These are phyloP conservation scores for Apophysomyces ossiformis DNA, from an alignment of 371 early-diverging fungal genomes.

Conservation along the genomic window DNA sequence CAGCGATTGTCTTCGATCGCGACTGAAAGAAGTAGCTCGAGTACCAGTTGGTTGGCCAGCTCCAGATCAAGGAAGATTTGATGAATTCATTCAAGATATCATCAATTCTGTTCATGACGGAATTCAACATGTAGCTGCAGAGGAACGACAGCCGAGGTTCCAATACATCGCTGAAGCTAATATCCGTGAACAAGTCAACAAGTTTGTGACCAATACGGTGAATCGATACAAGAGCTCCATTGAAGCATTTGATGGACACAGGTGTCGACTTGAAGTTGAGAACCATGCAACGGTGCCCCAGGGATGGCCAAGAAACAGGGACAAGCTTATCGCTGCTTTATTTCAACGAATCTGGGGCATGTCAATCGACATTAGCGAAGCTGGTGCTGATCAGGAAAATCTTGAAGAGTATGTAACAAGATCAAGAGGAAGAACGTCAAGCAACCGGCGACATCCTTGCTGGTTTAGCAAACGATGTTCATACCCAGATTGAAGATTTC, in stretches of 20 bases:
- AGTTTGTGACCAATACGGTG: conserved; percentile 1
- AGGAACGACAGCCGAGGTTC: not conserved
- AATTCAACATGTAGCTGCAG: not conserved
- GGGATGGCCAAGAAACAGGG: too few species aligned
- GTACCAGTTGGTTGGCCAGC: conserved; percentile 1
- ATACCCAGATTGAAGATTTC: too few species aligned
- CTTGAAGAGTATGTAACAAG: not conserved
- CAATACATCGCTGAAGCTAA: not conserved
- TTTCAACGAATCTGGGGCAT: conserved; percentile 2
- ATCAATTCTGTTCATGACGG: not conserved
- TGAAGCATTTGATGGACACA: not conserved
- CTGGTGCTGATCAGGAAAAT: not conserved
- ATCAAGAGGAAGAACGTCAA: too few species aligned
- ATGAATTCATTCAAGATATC: conserved; percentile 1
- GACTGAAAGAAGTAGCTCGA: conserved; percentile 1
- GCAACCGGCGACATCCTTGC: too few species aligned
- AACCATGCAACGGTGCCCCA: too few species aligned
- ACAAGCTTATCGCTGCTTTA: not conserved
- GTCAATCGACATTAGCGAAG: not conserved
- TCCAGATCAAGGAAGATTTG: not conserved
- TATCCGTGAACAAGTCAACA: not conserved
- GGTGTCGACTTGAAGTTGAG: too few species aligned
- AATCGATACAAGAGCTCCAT: not conserved
- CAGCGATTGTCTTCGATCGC: not conserved
- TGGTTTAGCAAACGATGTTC: too few species aligned